Percentiles rank a stretch among this genome's conserved stretches.
phyloP scores from a whole-genome alignment of 2,329 filamentous ascomycete genomes.

The Neophaeococcomyces aloes region DNA sequence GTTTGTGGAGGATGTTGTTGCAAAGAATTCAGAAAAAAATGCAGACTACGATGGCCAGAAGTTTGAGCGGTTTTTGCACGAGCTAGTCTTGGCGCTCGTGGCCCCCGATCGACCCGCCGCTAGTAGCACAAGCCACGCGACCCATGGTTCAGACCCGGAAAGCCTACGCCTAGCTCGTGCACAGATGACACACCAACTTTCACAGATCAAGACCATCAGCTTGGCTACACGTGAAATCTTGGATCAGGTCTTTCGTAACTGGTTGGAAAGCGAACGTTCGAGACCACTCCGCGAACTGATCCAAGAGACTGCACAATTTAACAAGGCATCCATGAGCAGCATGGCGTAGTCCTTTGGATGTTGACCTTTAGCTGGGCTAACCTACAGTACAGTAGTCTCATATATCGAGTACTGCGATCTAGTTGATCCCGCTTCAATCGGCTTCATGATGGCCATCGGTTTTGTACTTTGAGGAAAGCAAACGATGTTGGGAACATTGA shows the following conservation, averaged over 20 bases:
- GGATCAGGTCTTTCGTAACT: conserved; percentile 23
- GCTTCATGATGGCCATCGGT: too few relatives aligned
- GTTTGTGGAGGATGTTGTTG: conserved; percentile 11
- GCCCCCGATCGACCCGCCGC: background rate
- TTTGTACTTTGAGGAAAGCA: too few relatives aligned
- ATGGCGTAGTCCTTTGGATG: too few relatives aligned
- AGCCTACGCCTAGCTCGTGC: conserved; percentile 16
- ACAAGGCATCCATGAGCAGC: background rate
- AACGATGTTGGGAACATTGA: too few relatives aligned
- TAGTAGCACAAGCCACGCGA: background rate
- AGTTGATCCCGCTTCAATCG: too few relatives aligned
- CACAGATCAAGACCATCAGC: conserved; percentile 9
- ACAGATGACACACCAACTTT: conserved; percentile 13
- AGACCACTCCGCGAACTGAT: conserved; percentile 22
- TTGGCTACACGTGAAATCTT: conserved; percentile 9
- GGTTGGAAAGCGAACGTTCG: conserved; percentile 33
- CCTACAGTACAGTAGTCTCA: too few relatives aligned
- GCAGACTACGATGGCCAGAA: background rate
- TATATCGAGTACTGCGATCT: too few relatives aligned
- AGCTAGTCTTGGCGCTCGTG: conserved; percentile 9
- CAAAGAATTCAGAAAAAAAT: conserved; percentile 1
- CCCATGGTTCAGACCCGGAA: conserved; percentile 15
- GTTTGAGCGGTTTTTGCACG: conserved; percentile 6
- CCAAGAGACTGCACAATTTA: background rate
- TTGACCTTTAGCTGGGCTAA: too few relatives aligned